Conservation (phyloP, 768 basidiomycete genomes). For the Collybiopsis confluens region DNA sequence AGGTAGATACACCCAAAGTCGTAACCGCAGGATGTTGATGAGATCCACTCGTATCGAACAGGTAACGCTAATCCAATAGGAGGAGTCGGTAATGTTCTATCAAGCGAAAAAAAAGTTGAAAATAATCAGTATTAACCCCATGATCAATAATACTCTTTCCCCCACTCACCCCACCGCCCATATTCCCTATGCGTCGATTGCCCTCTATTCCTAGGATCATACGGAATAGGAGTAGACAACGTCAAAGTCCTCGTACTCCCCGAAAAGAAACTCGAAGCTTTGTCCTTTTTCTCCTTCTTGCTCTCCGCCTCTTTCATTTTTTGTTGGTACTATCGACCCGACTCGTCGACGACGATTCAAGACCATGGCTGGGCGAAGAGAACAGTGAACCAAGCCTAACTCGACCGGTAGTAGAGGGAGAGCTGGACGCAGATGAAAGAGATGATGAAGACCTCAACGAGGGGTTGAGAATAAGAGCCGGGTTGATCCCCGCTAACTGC, state of each 20-base stretch:
- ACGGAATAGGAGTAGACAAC: background rate
- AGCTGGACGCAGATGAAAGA: background rate
- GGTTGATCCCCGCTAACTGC: background rate
- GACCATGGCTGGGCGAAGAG: background rate
- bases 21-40: no score
- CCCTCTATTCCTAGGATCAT: background rate
- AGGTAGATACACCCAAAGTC: no score
- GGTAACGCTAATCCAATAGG: background rate
- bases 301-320: background rate
- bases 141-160: no score
- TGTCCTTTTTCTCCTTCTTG: conserved; percentile 1
- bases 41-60: no score
- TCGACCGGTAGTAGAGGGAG: background rate
- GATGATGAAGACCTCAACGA: background rate
- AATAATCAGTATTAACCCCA: no score
- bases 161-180: background rate
- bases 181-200: no score
- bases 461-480: background rate
- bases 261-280: background rate
- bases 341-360: background rate
- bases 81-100: no score
- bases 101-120: no score
- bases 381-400: background rate
- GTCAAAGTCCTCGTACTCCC: conserved; percentile 2
- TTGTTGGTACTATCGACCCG: background rate